Percentiles rank a stretch among this genome's conserved stretches.
phyloP scores from a whole-genome alignment of 192 early-diverging fungal genomes.

The Umbelopsis sp. region DNA sequence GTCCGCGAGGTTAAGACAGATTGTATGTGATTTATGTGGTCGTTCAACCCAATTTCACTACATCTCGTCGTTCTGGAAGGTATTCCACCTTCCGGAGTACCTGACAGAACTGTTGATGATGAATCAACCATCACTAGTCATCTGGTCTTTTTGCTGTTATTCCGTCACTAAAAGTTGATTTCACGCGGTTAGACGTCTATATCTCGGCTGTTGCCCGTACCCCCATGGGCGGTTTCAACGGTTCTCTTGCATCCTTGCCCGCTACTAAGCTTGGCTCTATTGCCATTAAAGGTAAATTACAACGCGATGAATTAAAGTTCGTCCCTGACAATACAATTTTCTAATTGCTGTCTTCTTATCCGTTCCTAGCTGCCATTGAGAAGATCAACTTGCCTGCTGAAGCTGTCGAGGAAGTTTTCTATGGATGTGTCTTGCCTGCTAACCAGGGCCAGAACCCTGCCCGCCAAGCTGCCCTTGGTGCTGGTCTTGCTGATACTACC shows the following conservation, averaged over 20 bases:
- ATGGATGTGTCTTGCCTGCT: constrained; percentile 80
- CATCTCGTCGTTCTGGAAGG: not conserved
- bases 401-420: constrained; percentile 75
- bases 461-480: constrained; percentile 76
- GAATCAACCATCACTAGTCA: not conserved
- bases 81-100: not conserved
- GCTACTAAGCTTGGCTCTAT: constrained; percentile 85
- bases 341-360: not conserved
- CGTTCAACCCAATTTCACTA: not conserved
- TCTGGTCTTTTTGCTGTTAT: not conserved
- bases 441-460: constrained; percentile 86
- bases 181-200: constrained; percentile 69
- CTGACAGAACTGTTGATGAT: not conserved
- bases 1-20: not conserved
- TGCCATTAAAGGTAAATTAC: constrained; percentile 77
- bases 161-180: not conserved
- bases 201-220: constrained; percentile 92
- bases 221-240: constrained; percentile 90
- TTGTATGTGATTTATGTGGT: not conserved
- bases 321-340: not conserved
- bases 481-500: constrained; percentile 66
- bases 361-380: constrained; percentile 46
- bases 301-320: not conserved
- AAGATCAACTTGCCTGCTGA: constrained; percentile 42
- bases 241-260: constrained; percentile 79